Evolutionary conservation across 2,329 filamentous ascomycete species (phyloP).

Genomic region (Epichloe coenophiala): DNA sequence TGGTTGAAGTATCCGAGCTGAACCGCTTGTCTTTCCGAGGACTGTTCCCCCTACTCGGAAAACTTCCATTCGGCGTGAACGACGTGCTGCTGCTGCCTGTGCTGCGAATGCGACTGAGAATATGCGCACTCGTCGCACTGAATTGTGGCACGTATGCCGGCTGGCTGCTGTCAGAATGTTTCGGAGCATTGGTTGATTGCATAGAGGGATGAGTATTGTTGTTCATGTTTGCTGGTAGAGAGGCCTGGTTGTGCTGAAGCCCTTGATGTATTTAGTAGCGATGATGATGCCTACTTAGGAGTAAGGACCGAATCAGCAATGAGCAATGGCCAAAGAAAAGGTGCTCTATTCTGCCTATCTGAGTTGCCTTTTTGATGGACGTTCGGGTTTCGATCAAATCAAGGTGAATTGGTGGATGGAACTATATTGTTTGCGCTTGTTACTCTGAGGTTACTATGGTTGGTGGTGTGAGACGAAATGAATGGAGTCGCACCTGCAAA

Average conservation of each 20-base stretch:
- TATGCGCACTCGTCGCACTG: conserved; percentile 1
- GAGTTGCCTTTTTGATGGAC: no score
- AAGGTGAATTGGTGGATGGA: neutral
- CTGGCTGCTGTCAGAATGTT: neutral
- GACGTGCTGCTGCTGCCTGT: neutral
- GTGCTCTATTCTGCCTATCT: no score
- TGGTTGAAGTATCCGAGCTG: neutral
- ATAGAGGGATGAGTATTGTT: no score
- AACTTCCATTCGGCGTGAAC: neutral
- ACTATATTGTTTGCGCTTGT: neutral
- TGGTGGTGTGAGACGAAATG: no score
- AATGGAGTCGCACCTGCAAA: neutral
- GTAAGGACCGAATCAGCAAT: no score
- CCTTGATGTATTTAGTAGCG: neutral
- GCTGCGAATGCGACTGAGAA: conserved; percentile 3
- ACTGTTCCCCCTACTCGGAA: neutral
- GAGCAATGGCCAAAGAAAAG: no score
- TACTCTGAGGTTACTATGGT: neutral
- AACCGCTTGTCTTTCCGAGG: neutral
- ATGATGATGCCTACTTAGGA: neutral
- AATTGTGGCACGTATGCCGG: conserved; percentile 4
- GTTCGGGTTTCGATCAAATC: no score
- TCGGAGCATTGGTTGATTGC: neutral
- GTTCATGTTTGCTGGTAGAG: neutral
- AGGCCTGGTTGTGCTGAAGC: neutral